Base-by-base conservation (phyloP, 768 basidiomycete genomes). In the Solioccasus polychromus region DNA sequence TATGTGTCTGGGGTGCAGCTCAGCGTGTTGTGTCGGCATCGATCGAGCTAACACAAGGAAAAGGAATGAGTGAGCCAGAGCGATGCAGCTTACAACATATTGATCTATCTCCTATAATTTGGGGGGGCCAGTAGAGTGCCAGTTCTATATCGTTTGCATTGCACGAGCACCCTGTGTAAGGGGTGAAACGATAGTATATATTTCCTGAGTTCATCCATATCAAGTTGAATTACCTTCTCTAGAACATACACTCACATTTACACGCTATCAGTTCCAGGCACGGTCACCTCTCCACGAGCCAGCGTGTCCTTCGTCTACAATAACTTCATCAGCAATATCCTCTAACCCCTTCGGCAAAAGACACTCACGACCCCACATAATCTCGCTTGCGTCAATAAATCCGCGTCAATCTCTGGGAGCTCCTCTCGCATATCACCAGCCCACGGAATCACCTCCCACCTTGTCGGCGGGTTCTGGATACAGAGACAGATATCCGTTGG, bases 401-500 rank as follows among this genome's bases (percentile, higher is more conserved):
- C 85, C 12, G 63, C 60, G 22, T 79, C 78, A 19, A 88, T 77
- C 12, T 75, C 72, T 1, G 88, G 88, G 24, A 89, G 65, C 8
- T 67, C 68, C 61, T 90, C 88, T 15, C 67, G 58, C 6, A 60
- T 50, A 30, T 83, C 80, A 5, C 77, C 79, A 20, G 74, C 67
- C 62, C 68, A 72, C 0, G 88, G 82, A 1, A 77, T 59, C 11
- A 89, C 73, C 48, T 84, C 78, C 82, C 84, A 89, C 42, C 72
- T 74, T 29, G 86, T 88, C 9, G 89, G 89, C 9, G 76, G 64
- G 60, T 90, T 86, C 52, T 77, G 79, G 42, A 91, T 80, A 48
- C 78, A 87, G 14, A 90, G 68, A 59, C 90, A 92, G 30, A 92
- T 74, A 53, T 92, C 90, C 51, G 83, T 77, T 1, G 89, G 89